Evolutionary conservation across 2,329 filamentous ascomycete genomes (phyloP), one percentile per base, ranked within the genome.

Genomic region (Colletotrichum liriopes): DNA sequence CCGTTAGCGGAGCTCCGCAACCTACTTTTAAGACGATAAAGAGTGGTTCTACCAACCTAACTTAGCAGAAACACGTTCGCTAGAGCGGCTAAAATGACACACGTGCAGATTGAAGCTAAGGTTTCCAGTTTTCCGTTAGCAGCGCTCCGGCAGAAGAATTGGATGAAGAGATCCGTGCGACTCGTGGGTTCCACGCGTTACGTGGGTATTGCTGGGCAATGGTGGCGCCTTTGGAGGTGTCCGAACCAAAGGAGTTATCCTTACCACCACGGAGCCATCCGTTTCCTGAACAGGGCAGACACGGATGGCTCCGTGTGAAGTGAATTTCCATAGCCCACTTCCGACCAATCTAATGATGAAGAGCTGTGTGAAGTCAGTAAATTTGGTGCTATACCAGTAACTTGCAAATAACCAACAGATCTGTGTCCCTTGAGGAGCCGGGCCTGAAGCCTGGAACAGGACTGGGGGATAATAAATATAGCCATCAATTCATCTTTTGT

Each of bases 101-200:
- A 14, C 23, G 23, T 29, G 14, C 7, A 51, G 3, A 1, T 12
- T 18, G 8, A 29, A 16, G n/a, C 1, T 5, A 5, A 49, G 23
- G 47, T 26, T 37, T 9, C 35, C 35, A 37, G 8, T 9, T 11
- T n/a, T 11, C 47, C 8, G 12, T 32, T 7, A 29, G 23, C 14
- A 0, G 14, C 29, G 49, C 35, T 29, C 26, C 35, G 20, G 11
- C 20, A 20, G 56, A 29, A 55, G 26, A 35, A n/a, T n/a, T 18
- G n/a, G 35, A 39, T 16, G 56, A 23, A 35, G 7, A 16, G 16
- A 35, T 14, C 47, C 58, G 37, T 23, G 26, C n/a, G n/a, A 20
- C 14, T 29, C 23, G 41, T 35, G 55, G 55, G 12, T 14, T 43
- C 35, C 64, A 67, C 64, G 64, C 35, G 20, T 52, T 47, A 49